Evolutionary conservation across 2,329 filamentous ascomycete genomes (phyloP).

Genomic region (Aspergillus glaucus): DNA sequence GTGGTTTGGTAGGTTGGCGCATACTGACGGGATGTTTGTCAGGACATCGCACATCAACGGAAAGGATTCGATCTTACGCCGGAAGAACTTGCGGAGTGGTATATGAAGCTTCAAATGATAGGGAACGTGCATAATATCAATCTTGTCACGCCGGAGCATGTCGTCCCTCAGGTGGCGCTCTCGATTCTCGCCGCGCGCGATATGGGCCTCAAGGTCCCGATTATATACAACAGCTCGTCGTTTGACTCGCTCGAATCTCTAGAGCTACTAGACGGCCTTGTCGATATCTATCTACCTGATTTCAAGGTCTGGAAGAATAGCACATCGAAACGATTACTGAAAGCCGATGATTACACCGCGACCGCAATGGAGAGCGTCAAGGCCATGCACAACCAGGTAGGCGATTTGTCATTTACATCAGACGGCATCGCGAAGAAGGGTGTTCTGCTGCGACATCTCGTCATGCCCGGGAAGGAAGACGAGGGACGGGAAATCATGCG

Average conservation of each 20-base stretch:
- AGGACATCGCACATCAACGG: constrained; percentile 72
- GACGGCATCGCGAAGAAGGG: constrained; percentile 77
- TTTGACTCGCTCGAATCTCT: constrained; percentile 72
- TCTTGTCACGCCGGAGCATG: constrained; percentile 77
- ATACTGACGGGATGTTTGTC: neutral
- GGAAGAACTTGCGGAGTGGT: constrained; percentile 75
- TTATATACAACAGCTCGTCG: constrained; percentile 79
- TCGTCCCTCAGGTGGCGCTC: constrained; percentile 74
- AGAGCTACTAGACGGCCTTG: constrained; percentile 66
- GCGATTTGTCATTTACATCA: constrained; percentile 72
- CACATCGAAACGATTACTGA: constrained; percentile 65
- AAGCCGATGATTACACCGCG: constrained; percentile 68
- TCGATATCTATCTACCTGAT: constrained; percentile 83
- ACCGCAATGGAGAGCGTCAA: constrained; percentile 70
- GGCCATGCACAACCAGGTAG: constrained; percentile 74
- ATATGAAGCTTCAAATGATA: constrained; percentile 70
- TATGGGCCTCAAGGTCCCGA: constrained; percentile 62
- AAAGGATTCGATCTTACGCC: constrained; percentile 74
- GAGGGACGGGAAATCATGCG: constrained; percentile 69
- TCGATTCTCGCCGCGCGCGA: constrained; percentile 68
- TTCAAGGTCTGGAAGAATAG: constrained; percentile 72
- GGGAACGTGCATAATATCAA: constrained; percentile 89
- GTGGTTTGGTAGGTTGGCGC: neutral
- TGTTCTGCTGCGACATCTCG: constrained; percentile 68
- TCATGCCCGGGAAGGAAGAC: constrained; percentile 74